phyloP scores from a whole-genome alignment of 2,329 filamentous ascomycete species.

The Epichloe sp. region DNA sequence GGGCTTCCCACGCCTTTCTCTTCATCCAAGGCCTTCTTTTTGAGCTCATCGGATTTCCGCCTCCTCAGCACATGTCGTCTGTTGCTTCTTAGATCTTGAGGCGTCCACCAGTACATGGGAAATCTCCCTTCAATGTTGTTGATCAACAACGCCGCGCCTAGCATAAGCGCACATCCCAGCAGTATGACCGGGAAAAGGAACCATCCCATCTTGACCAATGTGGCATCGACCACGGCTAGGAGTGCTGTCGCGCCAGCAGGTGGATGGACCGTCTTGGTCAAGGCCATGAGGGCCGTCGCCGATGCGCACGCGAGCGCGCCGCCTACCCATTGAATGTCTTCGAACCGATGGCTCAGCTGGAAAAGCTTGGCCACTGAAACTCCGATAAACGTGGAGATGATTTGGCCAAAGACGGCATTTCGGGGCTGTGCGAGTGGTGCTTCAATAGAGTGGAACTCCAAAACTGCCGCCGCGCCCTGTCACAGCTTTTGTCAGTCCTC shows the following conservation, averaged over 20 bases:
- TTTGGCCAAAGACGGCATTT: slow-evolving; percentile 54
- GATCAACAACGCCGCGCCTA: slow-evolving; percentile 46
- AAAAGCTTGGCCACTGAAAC: slow-evolving; percentile 54
- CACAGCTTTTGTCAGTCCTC: background rate
- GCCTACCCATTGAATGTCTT: slow-evolving; percentile 47
- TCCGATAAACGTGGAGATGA: slow-evolving; percentile 47
- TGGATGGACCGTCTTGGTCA: slow-evolving; percentile 61
- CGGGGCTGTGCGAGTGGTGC: slow-evolving; percentile 62
- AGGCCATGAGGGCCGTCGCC: slow-evolving; percentile 50
- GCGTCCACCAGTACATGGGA: slow-evolving; percentile 59
- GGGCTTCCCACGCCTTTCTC: background rate
- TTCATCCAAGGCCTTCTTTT: slow-evolving; percentile 4
- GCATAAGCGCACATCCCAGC: slow-evolving; percentile 47
- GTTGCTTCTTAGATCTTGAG: slow-evolving; percentile 17
- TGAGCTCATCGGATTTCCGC: slow-evolving; percentile 5
- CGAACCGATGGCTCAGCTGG: slow-evolving; percentile 30
- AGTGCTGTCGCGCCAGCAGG: slow-evolving; percentile 64
- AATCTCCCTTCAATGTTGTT: slow-evolving; percentile 58
- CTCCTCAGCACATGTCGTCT: slow-evolving; percentile 4
- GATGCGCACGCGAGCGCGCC: slow-evolving; percentile 52
- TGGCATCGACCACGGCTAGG: slow-evolving; percentile 47
- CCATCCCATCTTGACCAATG: slow-evolving; percentile 50
- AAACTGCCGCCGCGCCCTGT: slow-evolving; percentile 61
- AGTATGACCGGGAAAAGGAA: slow-evolving; percentile 49
- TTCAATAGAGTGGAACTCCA: slow-evolving; percentile 59